phyloP scores from a whole-genome alignment of 768 basidiomycete genomes.

The Auricularia sp. region DNA sequence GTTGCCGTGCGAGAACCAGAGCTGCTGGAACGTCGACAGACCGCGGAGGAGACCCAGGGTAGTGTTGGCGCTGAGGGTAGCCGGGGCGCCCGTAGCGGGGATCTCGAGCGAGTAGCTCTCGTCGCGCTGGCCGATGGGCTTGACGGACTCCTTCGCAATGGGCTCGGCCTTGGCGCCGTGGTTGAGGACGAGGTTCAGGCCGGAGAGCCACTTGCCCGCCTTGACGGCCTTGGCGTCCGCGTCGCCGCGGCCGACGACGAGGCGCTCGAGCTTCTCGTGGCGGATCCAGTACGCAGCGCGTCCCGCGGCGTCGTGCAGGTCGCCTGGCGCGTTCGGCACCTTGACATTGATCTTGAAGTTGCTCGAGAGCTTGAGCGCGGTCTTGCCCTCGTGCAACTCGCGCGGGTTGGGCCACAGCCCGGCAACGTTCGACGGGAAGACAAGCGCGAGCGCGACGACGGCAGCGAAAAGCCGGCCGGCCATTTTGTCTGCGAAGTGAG shows the following conservation, averaged over 20 bases:
- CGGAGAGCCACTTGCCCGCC: constrained; percentile 32
- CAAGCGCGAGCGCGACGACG: constrained; percentile 2
- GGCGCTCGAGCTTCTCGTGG: constrained; percentile 48
- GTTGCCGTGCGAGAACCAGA: constrained; percentile 24
- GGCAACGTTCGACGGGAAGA: constrained; percentile 2
- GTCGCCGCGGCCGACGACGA: constrained; percentile 50
- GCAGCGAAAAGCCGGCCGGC: neutral
- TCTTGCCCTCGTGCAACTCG: constrained; percentile 29
- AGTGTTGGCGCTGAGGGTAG: constrained; percentile 48
- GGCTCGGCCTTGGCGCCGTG: constrained; percentile 21
- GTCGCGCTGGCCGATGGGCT: constrained; percentile 38
- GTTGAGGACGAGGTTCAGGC: constrained; percentile 35
- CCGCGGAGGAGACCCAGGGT: constrained; percentile 62
- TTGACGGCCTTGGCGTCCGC: constrained; percentile 31
- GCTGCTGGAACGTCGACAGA: constrained; percentile 54
- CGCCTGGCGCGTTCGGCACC: constrained; percentile 38
- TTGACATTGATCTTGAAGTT: constrained; percentile 41
- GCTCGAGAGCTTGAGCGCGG: constrained; percentile 35
- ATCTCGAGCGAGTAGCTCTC: constrained; percentile 54
- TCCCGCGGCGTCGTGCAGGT: constrained; percentile 47
- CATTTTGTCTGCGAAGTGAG: too few species aligned
- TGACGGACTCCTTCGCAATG: constrained; percentile 46
- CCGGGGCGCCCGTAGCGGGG: constrained; percentile 43
- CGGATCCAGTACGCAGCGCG: constrained; percentile 36
- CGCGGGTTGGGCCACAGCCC: constrained; percentile 31